Evolutionary conservation across 805 yeast species (phyloP), one percentile per base, ranked within the genome.

Genomic region (Sugiyamaella qingdaonensis): DNA sequence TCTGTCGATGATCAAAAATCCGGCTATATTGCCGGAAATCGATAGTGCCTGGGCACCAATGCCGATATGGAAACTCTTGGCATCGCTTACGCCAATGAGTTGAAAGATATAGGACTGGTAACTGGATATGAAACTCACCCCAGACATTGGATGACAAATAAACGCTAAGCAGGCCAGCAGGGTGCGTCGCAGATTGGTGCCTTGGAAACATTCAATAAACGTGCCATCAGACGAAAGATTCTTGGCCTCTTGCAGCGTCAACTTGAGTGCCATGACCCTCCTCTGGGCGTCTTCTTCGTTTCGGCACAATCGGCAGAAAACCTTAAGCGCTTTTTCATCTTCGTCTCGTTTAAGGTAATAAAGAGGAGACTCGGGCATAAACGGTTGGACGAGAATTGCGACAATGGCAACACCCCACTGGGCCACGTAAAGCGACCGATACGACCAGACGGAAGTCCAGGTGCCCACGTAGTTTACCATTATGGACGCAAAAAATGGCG

Each of bases 31-130:
- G 13, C 74, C 73, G 10, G 55, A n/a, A 2, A 71, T 55, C 10
- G 75, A 70, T 4, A 45, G 52, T 3, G 63, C 60, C 51, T 70
- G 69, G 34, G 68, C 69, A 49, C 70, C 71, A 51, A 66, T 61
- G 14, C 64, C 18, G 42, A 53, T 46, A 21, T 29, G 53, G 66
- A 75, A 78, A 2, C 80, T 67, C 67, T 70, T 71, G 19, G 69
- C 54, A 2, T 67, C 61, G 9, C 71, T 62, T 59, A 48, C 19
- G n/a, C 52, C 52, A 39, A 48, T 36, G 27, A 36, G 46, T 19
- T 36, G 44, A 33, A 48, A 35, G 21, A 32, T 33, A 39, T 27
- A 35, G 18, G 35, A 16, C 10, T 18, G 16, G 34, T 48, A 48
- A 13, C 14, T 48, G 32, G 43, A 33, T 54, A 64, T 61, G 33